These are phyloP conservation scores for Botryosphaeria dothidea DNA, from an alignment of 2,329 filamentous ascomycete genomes.

Conservation along the genomic window DNA sequence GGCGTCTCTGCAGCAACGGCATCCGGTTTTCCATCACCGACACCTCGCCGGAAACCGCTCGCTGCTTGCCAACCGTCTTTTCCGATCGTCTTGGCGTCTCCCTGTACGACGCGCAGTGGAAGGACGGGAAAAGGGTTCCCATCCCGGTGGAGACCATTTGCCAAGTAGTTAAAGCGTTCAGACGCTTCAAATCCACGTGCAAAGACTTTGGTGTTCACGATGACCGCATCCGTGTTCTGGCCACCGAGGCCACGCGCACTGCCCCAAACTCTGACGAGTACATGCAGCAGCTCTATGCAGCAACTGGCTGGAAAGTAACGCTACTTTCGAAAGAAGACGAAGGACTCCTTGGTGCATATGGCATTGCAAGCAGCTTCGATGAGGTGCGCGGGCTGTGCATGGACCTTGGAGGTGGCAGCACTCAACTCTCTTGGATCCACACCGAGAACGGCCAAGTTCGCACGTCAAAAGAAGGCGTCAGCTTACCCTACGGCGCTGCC, in stretches of 20 bases:
- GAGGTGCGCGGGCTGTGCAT: conserved; percentile 77
- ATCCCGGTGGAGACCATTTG: conserved; percentile 62
- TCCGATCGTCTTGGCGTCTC: conserved; percentile 79
- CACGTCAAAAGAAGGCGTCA: conserved; percentile 58
- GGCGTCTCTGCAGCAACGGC: conserved; percentile 67
- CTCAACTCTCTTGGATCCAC: conserved; percentile 67
- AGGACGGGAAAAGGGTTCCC: conserved; percentile 43
- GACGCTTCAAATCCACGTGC: conserved; percentile 72
- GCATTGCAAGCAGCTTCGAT: conserved; percentile 73
- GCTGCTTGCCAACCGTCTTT: conserved; percentile 76
- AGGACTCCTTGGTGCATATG: conserved; percentile 79
- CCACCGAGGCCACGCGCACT: conserved; percentile 85
- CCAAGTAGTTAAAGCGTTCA: conserved; percentile 66
- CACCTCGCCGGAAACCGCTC: conserved; percentile 68
- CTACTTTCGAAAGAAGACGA: conserved; percentile 79
- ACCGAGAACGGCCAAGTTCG: conserved; percentile 50
- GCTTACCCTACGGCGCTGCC: conserved; percentile 70
- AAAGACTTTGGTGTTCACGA: conserved; percentile 66
- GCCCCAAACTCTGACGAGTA: conserved; percentile 74
- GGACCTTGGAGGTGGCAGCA: conserved; percentile 78
- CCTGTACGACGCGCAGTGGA: conserved; percentile 75
- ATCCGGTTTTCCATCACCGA: conserved; percentile 90
- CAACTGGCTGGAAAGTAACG: conserved; percentile 68
- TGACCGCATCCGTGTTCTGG: conserved; percentile 70
- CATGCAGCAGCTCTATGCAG: conserved; percentile 61